Evolutionary conservation across 371 early-diverging fungal genomes (phyloP).

Genomic region (Syncephalis plumigaleata): DNA sequence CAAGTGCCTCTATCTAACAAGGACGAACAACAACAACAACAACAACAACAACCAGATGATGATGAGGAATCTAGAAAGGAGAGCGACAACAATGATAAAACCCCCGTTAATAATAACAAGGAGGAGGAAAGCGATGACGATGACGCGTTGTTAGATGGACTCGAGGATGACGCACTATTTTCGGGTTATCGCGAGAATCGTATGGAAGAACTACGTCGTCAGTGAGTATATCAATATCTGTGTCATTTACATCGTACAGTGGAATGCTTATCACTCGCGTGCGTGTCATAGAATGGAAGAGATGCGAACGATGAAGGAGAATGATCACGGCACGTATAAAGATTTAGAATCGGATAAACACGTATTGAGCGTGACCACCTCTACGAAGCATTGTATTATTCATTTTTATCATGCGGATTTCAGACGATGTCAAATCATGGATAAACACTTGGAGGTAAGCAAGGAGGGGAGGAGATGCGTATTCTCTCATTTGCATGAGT

Average conservation of each 20-base stretch:
- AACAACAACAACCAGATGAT: no score
- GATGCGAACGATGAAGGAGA: constrained; percentile 38
- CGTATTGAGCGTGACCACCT: constrained; percentile 65
- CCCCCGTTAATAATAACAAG: no score
- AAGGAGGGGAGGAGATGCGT: no score
- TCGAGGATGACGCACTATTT: constrained; percentile 34
- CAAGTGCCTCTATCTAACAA: no score
- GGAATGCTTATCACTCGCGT: not conserved
- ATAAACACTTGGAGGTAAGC: constrained; percentile 69
- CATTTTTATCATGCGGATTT: constrained; percentile 90
- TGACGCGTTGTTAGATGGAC: constrained; percentile 33
- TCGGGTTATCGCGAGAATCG: constrained; percentile 31
- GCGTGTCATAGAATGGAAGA: constrained; percentile 26
- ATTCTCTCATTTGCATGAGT: not conserved
- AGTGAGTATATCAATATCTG: constrained; percentile 14
- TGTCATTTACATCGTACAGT: not conserved
- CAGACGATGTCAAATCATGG: constrained; percentile 84
- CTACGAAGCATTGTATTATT: constrained; percentile 51
- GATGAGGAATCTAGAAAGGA: no score
- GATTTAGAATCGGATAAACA: constrained; percentile 73
- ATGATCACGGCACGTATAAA: constrained; percentile 62
- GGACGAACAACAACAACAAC: no score
- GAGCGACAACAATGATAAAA: constrained; percentile 5
- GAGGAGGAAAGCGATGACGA: constrained; percentile 25
- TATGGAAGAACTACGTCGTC: constrained; percentile 31